Conservation (phyloP, 371 early-diverging fungal species). For the Mortierella sp. region DNA sequence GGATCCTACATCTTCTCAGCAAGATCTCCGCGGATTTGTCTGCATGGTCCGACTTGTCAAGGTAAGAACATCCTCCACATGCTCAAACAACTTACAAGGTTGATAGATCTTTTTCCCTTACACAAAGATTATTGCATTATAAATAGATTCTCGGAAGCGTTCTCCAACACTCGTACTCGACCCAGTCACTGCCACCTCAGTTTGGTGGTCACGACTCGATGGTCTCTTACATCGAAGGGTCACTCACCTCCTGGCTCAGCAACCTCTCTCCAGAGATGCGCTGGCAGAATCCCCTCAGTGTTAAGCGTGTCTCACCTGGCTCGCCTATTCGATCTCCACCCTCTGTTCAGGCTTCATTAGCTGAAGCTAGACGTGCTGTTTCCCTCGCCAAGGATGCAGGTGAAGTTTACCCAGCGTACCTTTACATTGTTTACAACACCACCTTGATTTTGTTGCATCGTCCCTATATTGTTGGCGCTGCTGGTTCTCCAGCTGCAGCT, state of each 20-base stretch:
- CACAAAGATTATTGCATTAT: no score
- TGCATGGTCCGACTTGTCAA: slow-evolving; percentile 50
- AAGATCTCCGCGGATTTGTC: slow-evolving; percentile 37
- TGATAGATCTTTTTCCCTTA: no score
- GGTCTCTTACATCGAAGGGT: slow-evolving; percentile 53
- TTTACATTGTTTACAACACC: slow-evolving; percentile 87
- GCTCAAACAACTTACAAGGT: no score
- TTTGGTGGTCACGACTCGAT: slow-evolving; percentile 57
- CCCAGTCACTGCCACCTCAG: slow-evolving; percentile 52
- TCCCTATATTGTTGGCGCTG: slow-evolving; percentile 67
- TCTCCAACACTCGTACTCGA: slow-evolving; percentile 54
- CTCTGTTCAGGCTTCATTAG: slow-evolving; percentile 5
- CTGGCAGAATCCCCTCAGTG: slow-evolving; percentile 34
- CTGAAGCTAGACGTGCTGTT: slow-evolving; percentile 13
- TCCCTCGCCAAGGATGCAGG: slow-evolving; percentile 22
- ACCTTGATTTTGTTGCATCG: slow-evolving; percentile 85
- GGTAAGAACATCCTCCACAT: slow-evolving; percentile 17
- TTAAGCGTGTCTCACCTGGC: slow-evolving; percentile 25
- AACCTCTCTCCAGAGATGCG: slow-evolving; percentile 53
- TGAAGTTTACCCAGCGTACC: slow-evolving; percentile 47
- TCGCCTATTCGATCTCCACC: slow-evolving; percentile 33
- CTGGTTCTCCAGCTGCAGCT: slow-evolving; percentile 52
- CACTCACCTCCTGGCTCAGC: slow-evolving; percentile 59
- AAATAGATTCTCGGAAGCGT: slow-evolving; percentile 42
- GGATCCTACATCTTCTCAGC: slow-evolving; percentile 26